Conservation (phyloP, 176 grass and related monocot genomes). For the Echinochloa phyllopogon region DNA sequence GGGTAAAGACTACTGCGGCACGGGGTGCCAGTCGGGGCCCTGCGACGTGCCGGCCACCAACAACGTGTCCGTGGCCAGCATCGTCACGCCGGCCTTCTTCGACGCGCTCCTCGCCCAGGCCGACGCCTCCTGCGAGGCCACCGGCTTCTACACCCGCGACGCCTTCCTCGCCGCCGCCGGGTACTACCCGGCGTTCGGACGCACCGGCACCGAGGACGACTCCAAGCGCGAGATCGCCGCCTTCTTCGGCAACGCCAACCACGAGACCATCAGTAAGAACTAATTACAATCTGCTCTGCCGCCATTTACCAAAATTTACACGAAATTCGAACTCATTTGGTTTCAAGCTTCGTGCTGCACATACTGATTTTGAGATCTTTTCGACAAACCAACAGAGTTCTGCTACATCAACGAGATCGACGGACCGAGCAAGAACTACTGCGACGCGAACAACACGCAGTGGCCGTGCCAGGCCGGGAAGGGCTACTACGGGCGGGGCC, state of each 20-base stretch:
- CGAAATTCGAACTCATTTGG: neutral
- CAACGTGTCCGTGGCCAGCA: conserved; percentile 46
- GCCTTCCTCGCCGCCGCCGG: conserved; percentile 65
- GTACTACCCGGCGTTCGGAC: conserved; percentile 57
- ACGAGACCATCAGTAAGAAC: conserved; percentile 80
- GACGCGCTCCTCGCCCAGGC: conserved; percentile 70
- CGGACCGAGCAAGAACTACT: conserved; percentile 82
- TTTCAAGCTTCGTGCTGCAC: too few relatives aligned
- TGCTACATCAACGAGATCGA: conserved; percentile 97
- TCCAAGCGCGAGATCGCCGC: conserved; percentile 84
- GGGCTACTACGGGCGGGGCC: conserved; percentile 80
- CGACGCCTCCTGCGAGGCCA: conserved; percentile 49
- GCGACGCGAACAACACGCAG: conserved; percentile 49
- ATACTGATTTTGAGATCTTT: too few relatives aligned
- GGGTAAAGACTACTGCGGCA: conserved; percentile 50
- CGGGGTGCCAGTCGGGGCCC: conserved; percentile 49
- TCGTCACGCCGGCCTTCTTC: conserved; percentile 58
- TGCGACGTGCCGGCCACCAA: conserved; percentile 48
- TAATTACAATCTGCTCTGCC: too few relatives aligned
- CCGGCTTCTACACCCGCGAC: conserved; percentile 74
- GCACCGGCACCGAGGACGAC: conserved; percentile 63
- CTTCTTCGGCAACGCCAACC: conserved; percentile 81
- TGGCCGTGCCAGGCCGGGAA: conserved; percentile 72
- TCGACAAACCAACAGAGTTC: conserved; percentile 55
- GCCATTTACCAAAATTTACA: neutral